Evolutionary conservation across 495 filamentous ascomycete genomes (phyloP), one percentile per base, ranked within the genome.

Genomic region (Articulospora tetracladia): DNA sequence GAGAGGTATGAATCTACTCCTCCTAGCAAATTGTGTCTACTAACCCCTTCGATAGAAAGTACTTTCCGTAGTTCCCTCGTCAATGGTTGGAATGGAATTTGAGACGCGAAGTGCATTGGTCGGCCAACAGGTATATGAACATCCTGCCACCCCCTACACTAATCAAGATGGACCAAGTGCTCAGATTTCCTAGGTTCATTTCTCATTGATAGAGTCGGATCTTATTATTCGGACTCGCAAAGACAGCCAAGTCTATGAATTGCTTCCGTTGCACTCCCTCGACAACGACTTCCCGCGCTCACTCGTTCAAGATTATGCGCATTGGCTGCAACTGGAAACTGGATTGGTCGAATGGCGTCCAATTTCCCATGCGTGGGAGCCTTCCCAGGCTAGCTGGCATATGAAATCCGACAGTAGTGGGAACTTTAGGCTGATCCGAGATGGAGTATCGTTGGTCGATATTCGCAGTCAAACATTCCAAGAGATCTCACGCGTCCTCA

Each of bases 331-430:
- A 36, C 11, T 77, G 10, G 34, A 53, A 7, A 70, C 62, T 0
- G 57, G 64, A 0, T 30, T 47, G 11, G 64, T 85, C 23, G 79
- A 85, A 59, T 81, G 79, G 50, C 73, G 81, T 0, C 76, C 74
- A 2, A 11, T 63, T 4, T 44, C 53, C 8, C 12, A 68, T 27
- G 63, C 72, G 7, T 84, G 79, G 80, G 51, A 36, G 1, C 24
- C 63, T 4, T 60, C 63, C n/a, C 36, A 53, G 39, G 28, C 22
- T 46, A 23, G 49, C 28, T 61, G 54, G 54, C 53, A 24, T 23
- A 61, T 61, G 53, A 6, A 49, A 22, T 11, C 7, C 3, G 44
- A 56, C 24, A 20, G 22, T 8, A 15, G 13, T 12, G 12, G 17
- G 15, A 39, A 44, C 17, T 50, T 51, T 19, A 34, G 2, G 7